A percentile compares a stretch with the other conserved stretches of the same genome.
Evolutionary conservation across 495 filamentous ascomycete genomes (phyloP).

Genomic region (Penicillium pulvis): DNA sequence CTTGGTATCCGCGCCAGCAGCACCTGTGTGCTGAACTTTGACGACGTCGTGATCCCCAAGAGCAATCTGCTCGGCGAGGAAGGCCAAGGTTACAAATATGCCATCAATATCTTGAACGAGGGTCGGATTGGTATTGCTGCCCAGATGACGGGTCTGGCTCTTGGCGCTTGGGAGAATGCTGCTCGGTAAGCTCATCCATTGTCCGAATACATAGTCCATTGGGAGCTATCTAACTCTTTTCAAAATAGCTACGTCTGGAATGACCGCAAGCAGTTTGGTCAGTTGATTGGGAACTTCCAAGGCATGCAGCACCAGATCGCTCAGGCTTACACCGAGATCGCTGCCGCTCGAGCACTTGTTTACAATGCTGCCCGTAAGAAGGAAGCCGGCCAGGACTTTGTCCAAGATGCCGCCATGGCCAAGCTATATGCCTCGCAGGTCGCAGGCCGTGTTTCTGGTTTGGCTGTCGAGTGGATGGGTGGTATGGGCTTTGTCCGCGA

Average conservation of each 20-base stretch:
- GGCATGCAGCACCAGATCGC: slow-evolving; percentile 99
- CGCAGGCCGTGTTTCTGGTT: slow-evolving; percentile 80
- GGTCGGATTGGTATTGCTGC: slow-evolving; percentile 97
- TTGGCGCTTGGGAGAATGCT: slow-evolving; percentile 96
- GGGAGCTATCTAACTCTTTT: slow-evolving; percentile 4
- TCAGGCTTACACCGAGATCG: slow-evolving; percentile 91
- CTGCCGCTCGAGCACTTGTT: slow-evolving; percentile 86
- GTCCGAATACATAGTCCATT: not conserved
- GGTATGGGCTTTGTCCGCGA: slow-evolving; percentile 97
- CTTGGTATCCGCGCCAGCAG: slow-evolving; percentile 92
- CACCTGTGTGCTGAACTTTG: slow-evolving; percentile 96
- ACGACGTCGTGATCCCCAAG: slow-evolving; percentile 88
- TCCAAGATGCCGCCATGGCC: slow-evolving; percentile 95
- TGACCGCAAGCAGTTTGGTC: slow-evolving; percentile 95
- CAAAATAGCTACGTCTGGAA: slow-evolving; percentile 80
- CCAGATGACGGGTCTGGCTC: slow-evolving; percentile 96
- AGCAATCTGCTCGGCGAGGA: slow-evolving; percentile 85
- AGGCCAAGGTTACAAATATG: slow-evolving; percentile 96
- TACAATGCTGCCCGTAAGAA: slow-evolving; percentile 98
- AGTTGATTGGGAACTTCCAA: slow-evolving; percentile 92
- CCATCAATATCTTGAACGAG: slow-evolving; percentile 95
- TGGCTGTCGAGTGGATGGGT: slow-evolving; percentile 98
- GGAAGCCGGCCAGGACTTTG: slow-evolving; percentile 94
- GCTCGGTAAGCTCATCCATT: slow-evolving; percentile 59
- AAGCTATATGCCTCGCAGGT: slow-evolving; percentile 96